Base-by-base conservation (phyloP, 1,139 yeast species). In the Geotrichum reessii region DNA sequence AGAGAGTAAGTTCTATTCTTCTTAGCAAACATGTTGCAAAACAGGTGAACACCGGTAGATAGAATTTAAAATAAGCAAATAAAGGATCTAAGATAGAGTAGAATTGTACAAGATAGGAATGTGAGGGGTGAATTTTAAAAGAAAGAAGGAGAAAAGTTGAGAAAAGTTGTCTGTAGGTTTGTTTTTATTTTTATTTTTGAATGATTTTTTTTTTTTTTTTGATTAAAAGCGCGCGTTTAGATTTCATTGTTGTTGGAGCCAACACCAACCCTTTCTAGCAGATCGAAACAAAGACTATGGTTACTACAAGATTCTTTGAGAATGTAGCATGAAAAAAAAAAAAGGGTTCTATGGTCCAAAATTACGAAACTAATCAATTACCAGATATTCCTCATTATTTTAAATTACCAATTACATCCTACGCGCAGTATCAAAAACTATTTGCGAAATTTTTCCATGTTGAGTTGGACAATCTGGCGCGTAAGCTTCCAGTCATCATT, bases 401-500 rank as follows among this genome's bases (percentile, higher is more conserved):
- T 25, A 25, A 25, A 25, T 25, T 25, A 48, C 22, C n/a, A 24
- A 21, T 3, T 12, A 22, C 14, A 21, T 19, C 21, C 9, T 11
- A 46, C 28, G 44, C 44, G 21, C 44, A 3, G 19, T 37, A 7
- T 19, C 7, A 8, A 9, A n/a, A 9, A 22, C 33, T 47, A 46
- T 21, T 53, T 53, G 33, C 27, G 25, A 17, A 47, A 53, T 6
- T 31, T 19, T 22, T 47, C 47, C 21, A 55, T n/a, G 22, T 19
- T 50, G 47, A 47, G 47, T 14, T 50, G 40, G 27, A 86, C 78
- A 64, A 86, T 75, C 47, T 73, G 72, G 66, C 77, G 78, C 47
- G 80, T 80, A 62, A 83, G 71, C 62, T 76, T 76, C 90, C 90
- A 87, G 67, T 83, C 74, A 57, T 84, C 76, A 42, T 74, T 69